Conservation (phyloP, 768 basidiomycete genomes). For the Cystofilobasidium bisporidii region DNA sequence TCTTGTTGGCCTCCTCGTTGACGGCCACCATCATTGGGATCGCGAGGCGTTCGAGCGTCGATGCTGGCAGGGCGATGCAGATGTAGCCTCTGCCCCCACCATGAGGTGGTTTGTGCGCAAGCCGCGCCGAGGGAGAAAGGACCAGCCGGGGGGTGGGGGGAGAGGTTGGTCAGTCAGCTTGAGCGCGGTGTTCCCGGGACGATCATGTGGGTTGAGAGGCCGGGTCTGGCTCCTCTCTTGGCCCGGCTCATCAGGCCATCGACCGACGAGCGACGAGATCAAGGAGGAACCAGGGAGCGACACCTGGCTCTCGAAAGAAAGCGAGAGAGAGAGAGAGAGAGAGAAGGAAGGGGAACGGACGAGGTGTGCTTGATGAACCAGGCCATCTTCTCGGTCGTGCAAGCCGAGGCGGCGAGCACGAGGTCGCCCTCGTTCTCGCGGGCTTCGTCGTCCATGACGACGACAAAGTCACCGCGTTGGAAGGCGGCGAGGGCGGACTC, state of each 20-base stretch:
- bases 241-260: no score
- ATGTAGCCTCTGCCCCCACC: constrained; percentile 91
- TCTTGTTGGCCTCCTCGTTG: constrained; percentile 82
- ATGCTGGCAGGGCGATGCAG: constrained; percentile 70
- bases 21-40: constrained; percentile 89
- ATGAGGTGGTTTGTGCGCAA: neutral
- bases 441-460: constrained; percentile 94
- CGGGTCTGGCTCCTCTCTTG: no score
- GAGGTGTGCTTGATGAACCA: constrained; percentile 97
- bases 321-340: neutral
- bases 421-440: constrained; percentile 97
- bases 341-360: constrained; percentile 44
- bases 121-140: neutral
- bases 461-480: constrained; percentile 72
- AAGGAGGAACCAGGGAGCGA: no score
- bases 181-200: no score
- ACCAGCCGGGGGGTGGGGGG: neutral
- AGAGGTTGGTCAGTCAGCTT: neutral
- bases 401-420: constrained; percentile 71
- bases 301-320: no score
- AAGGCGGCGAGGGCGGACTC: constrained; percentile 70
- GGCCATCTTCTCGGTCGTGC: constrained; percentile 95
- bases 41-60: constrained; percentile 63
- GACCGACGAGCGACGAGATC: no score
- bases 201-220: no score